These are phyloP conservation scores for Glonium stellatum DNA, from an alignment of 495 filamentous ascomycete species.

Conservation along the genomic window DNA sequence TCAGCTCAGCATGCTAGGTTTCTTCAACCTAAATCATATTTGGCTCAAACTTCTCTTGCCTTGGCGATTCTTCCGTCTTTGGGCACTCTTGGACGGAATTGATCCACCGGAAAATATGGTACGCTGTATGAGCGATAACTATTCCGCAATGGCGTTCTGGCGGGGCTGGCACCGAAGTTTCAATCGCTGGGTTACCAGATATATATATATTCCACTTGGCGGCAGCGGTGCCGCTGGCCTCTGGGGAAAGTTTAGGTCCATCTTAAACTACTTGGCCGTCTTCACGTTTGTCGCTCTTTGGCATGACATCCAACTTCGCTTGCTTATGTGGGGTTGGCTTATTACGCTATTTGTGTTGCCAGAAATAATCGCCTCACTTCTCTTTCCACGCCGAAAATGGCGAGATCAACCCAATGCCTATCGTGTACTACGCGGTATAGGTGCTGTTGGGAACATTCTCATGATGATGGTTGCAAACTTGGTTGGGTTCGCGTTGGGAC, in stretches of 20 bases:
- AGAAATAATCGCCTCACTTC: slow-evolving; percentile 60
- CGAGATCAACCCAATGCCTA: slow-evolving; percentile 60
- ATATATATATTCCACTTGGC: slow-evolving; percentile 89
- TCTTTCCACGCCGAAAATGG: slow-evolving; percentile 70
- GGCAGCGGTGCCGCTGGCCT: slow-evolving; percentile 46
- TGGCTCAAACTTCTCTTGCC: slow-evolving; percentile 97
- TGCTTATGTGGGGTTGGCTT: slow-evolving; percentile 96
- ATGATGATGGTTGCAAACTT: slow-evolving; percentile 97
- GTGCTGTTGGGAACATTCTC: slow-evolving; percentile 76
- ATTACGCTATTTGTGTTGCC: slow-evolving; percentile 89
- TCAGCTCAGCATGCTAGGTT: slow-evolving; percentile 85
- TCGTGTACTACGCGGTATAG: slow-evolving; percentile 73
- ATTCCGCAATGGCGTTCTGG: slow-evolving; percentile 89
- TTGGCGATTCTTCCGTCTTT: slow-evolving; percentile 96
- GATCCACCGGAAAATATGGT: slow-evolving; percentile 98
- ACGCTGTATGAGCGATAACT: slow-evolving; percentile 93
- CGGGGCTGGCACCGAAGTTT: slow-evolving; percentile 89
- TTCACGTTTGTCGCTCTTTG: slow-evolving; percentile 98
- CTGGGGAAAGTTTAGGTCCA: slow-evolving; percentile 41
- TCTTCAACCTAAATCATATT: slow-evolving; percentile 94
- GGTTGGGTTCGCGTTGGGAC: slow-evolving; percentile 85
- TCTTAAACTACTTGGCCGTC: slow-evolving; percentile 70
- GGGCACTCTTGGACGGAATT: slow-evolving; percentile 80
- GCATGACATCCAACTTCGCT: slow-evolving; percentile 92
- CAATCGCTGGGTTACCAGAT: slow-evolving; percentile 89